Base-by-base conservation (phyloP, 306 rosid species). In the Chamaecrista fasciculata region DNA sequence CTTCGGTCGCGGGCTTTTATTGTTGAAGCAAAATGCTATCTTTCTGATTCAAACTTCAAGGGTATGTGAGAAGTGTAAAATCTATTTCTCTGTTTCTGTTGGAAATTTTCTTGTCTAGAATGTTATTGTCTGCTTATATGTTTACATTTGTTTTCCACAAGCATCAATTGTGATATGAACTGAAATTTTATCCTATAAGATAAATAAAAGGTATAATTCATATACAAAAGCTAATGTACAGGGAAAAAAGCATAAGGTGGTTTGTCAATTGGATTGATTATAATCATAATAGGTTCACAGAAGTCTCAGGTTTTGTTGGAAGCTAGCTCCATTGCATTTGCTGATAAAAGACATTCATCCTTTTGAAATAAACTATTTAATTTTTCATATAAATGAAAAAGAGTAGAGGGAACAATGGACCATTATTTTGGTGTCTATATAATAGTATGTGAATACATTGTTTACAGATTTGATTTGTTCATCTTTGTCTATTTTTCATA, bases 1-100 rank as follows among this genome's bases (percentile, higher is more conserved):
- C 98, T 94, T 42, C 84, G 91, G 53, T 86, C 97, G 50, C 96
- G 95, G 55, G 97, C 97, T 78, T 84, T 80, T 60, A 90, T 90
- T 67, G 84, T 78, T 40, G 97, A 94, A 85, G 96, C 92, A 53
- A 94, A 86, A 81, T 94, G 98, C 89, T 90, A 88, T 71, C 83
- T 90, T 12, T 82, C 77, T 14, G 90, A 91, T 83, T 83, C 85
- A 73, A 88, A 82, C 82, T 90, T 90, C 79, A 83, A 89, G n/a
- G 84, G 98, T 94, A 85, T 4, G 62, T 16, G 16, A 66, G 42
- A 42, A 4, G 12, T 62, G 25, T 55, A 50, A 11, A 46, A 28
- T 57, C 18, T 67, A 11, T 52, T 8, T n/a, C 36, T 57, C 18
- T 67, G 15, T 52, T 8, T n/a, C n/a, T 55, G 65, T 49, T 77